Evolutionary conservation across 148 eudicot genomes (phyloP).

Genomic region (Rhododendron ovatum): DNA sequence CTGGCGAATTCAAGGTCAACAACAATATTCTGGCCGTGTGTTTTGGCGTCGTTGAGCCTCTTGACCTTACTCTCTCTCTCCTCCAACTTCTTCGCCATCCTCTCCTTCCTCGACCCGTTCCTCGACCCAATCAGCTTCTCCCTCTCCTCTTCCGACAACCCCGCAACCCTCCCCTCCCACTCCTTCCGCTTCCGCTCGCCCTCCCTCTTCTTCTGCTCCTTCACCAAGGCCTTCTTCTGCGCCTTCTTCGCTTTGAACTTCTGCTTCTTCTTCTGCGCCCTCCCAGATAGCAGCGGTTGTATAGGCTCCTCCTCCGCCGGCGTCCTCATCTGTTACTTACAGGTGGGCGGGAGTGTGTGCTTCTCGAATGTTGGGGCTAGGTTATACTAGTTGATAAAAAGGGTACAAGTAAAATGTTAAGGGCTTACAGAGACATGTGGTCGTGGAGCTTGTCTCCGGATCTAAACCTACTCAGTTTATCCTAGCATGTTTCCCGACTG

Average conservation of each 20-base stretch:
- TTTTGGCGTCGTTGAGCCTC: conserved; percentile 42
- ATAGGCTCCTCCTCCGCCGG: background rate
- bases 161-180: conserved; percentile 62
- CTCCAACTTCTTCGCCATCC: conserved; percentile 56
- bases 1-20: conserved; percentile 70
- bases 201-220: conserved; percentile 57
- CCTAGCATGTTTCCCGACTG: too few relatives aligned
- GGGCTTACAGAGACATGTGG: too few relatives aligned
- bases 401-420: too few relatives aligned
- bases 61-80: conserved; percentile 50
- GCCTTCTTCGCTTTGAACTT: conserved; percentile 67
- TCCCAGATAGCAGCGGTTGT: conserved; percentile 37
- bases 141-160: conserved; percentile 61
- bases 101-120: conserved; percentile 47
- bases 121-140: conserved; percentile 49
- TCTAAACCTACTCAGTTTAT: too few relatives aligned
- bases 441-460: too few relatives aligned
- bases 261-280: conserved; percentile 69
- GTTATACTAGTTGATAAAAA: too few relatives aligned
- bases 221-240: conserved; percentile 63
- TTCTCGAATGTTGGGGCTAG: too few relatives aligned
- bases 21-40: conserved; percentile 63
- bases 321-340: background rate
- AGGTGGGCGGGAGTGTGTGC: too few relatives aligned
- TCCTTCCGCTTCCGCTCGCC: conserved; percentile 62